Evolutionary conservation across 805 yeast species (phyloP).

Genomic region (Jamesozyma hellenica): DNA sequence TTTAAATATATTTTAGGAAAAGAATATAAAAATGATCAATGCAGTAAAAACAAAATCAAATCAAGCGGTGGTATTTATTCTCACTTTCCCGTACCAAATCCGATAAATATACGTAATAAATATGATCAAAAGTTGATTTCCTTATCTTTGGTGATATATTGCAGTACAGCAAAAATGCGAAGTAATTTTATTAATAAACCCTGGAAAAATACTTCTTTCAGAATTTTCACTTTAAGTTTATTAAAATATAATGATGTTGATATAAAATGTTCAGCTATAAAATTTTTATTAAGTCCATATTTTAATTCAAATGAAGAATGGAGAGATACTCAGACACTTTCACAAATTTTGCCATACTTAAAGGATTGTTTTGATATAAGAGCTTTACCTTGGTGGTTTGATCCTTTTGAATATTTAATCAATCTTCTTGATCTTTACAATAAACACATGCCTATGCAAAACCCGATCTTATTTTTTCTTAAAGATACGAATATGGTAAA

Average conservation of each 20-base stretch:
- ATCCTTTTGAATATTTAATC: slow-evolving; percentile 21
- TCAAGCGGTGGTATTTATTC: slow-evolving; percentile 12
- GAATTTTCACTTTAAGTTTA: slow-evolving; percentile 15
- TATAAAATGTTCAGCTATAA: slow-evolving; percentile 17
- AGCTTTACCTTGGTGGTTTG: slow-evolving; percentile 27
- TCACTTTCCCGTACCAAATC: slow-evolving; percentile 13
- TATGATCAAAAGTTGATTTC: slow-evolving; percentile 13
- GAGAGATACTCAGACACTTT: slow-evolving; percentile 10
- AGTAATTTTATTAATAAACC: slow-evolving; percentile 1
- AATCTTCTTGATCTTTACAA: slow-evolving; percentile 18
- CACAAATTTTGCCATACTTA: slow-evolving; percentile 19
- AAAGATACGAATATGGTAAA: slow-evolving; percentile 17
- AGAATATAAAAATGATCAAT: slow-evolving; percentile 4
- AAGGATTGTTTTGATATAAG: slow-evolving; percentile 18
- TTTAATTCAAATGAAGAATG: slow-evolving; percentile 7
- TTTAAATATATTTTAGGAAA: slow-evolving; percentile 15
- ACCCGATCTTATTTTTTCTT: slow-evolving; percentile 20
- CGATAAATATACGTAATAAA: slow-evolving; percentile 14
- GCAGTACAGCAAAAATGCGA: neutral
- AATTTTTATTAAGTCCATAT: slow-evolving; percentile 14
- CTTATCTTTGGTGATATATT: slow-evolving; percentile 12
- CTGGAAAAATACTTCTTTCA: slow-evolving; percentile 12
- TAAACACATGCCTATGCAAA: slow-evolving; percentile 15
- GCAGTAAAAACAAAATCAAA: slow-evolving; percentile 3
- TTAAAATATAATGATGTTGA: slow-evolving; percentile 15